phyloP scores from a whole-genome alignment of 2,329 filamentous ascomycete genomes.

The Neurospora sp. region DNA sequence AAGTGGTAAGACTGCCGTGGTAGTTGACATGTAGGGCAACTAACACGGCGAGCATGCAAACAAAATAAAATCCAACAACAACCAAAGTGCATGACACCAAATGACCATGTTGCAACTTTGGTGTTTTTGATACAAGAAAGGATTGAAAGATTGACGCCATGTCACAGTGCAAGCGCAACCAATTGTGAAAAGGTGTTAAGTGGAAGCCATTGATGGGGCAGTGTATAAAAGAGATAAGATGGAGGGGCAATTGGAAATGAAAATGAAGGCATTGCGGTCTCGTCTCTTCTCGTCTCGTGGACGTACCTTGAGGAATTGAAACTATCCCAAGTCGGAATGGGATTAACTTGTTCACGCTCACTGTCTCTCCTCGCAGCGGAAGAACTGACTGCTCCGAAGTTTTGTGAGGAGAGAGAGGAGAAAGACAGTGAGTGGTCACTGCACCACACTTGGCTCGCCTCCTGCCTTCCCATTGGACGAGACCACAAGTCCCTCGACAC shows the following conservation, averaged over 20 bases:
- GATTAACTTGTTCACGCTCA: conserved; percentile 4
- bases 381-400: conserved; percentile 21
- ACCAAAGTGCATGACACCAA: neutral
- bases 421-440: neutral
- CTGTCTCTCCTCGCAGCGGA: conserved; percentile 16
- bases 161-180: neutral
- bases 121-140: neutral
- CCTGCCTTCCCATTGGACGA: neutral
- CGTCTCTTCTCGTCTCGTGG: conserved; percentile 1
- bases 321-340: conserved; percentile 18
- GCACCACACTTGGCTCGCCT: neutral
- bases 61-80: neutral
- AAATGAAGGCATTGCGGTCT: neutral
- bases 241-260: conserved; percentile 2
- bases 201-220: neutral
- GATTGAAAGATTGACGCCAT: neutral
- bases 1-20: neutral
- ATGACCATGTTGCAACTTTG: neutral
- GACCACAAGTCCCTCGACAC: neutral
- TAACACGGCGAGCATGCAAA: neutral
- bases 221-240: neutral
- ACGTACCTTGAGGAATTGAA: conserved; percentile 15
- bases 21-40: neutral
- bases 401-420: conserved; percentile 9
- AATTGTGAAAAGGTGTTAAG: neutral